phyloP scores from a whole-genome alignment of 768 basidiomycete genomes.

The Boletus subcaerulescens region DNA sequence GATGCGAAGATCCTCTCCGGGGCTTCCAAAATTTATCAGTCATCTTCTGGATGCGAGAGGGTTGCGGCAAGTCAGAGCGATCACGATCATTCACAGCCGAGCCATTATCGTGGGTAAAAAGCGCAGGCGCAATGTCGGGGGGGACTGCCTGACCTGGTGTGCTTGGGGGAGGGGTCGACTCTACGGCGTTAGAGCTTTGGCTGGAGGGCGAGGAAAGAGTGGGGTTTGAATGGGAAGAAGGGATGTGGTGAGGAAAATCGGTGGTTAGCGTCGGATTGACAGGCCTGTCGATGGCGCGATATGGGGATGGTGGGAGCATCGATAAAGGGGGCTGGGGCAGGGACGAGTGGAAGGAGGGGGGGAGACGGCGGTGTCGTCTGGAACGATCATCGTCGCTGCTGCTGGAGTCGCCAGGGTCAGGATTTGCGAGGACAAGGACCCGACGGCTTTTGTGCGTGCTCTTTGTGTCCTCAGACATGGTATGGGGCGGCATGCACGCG shows the following conservation, averaged over 20 bases:
- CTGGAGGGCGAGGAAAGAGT: conserved; percentile 69
- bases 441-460: conserved; percentile 34
- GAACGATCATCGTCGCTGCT: conserved; percentile 37
- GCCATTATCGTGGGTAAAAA: conserved; percentile 39
- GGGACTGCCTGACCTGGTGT: conserved; percentile 54
- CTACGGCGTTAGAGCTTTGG: conserved; percentile 58
- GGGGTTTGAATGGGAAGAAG: conserved; percentile 47
- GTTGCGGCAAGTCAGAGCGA: conserved; percentile 28
- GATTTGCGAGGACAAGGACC: conserved; percentile 61
- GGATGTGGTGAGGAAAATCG: conserved; percentile 32
- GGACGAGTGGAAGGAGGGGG: conserved; percentile 26
- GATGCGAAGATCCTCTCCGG: conserved; percentile 31
- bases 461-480: conserved; percentile 63
- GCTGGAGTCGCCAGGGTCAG: conserved; percentile 47
- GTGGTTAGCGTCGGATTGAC: conserved; percentile 35
- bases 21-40: conserved; percentile 24
- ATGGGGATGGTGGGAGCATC: conserved; percentile 18
- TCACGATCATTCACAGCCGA: conserved; percentile 32
- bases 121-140: conserved; percentile 38
- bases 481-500: conserved; percentile 30
- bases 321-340: conserved; percentile 26
- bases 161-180: conserved; percentile 69
- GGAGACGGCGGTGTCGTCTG: conserved; percentile 8
- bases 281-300: conserved; percentile 20
- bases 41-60: conserved; percentile 34